Evolutionary conservation across 2,329 filamentous ascomycete species (phyloP), one percentile per base, ranked within the genome.

Genomic region (Aspergillus udagawae): DNA sequence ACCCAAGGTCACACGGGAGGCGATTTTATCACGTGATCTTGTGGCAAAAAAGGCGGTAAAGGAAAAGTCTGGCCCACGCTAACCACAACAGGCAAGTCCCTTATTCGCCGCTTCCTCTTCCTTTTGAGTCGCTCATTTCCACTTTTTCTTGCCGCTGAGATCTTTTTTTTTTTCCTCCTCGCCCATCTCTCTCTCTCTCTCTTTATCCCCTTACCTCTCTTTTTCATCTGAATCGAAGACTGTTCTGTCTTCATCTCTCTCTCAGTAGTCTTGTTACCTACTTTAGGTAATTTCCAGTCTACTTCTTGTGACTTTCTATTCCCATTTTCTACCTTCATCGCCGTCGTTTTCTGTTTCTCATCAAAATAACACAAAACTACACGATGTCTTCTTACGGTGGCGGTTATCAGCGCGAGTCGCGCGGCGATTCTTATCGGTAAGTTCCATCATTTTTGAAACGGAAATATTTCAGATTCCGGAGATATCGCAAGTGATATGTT

Each of bases 371-470:
- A 63, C 58, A 59, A 60, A 60, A 68, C 57, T 55, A 61, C 71
- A 83, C 70, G 73, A 91, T 90, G 88, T 90, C 88, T 77, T 90
- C 90, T 83, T 89, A 90, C 84, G 82, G 85, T 63, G 74, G 75
- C 49, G 57, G 74, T 56, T 76, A 77, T 65, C 77, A 82, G 63
- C 81, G 83, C 69, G 81, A 44, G 8, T 23, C n/a, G 41, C 41
- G 41, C 41, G 41, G 41, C 21, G 41, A 82, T 73, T 82, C 83
- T 69, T 82, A 77, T 72, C 74, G 75, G 71, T 74, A 78, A 63
- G 72, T 65, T 53, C 21, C 32, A 38, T 17, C 32, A 17, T 32
- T 35, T 21, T 45, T 4, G 10, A 9, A 6, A 9, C n/a, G 25
- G 6, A 28, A 28, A 20, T 20, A 17, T 20, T 14, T 50, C 21